Evolutionary conservation across 2,329 filamentous ascomycete genomes (phyloP), one percentile per base, ranked within the genome.

Genomic region (Microsporum ferrugineum): DNA sequence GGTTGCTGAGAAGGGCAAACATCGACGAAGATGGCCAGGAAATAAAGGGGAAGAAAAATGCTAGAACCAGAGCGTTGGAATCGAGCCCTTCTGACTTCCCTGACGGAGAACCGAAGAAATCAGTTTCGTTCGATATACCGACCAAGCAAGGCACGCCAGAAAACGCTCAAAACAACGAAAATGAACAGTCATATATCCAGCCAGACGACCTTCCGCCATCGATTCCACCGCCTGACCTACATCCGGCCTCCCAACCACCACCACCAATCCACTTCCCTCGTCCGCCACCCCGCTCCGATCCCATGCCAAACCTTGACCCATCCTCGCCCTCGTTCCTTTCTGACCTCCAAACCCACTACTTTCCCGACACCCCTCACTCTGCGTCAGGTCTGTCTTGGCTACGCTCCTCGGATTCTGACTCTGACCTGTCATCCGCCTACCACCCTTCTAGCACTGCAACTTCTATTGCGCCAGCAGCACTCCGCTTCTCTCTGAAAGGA

Each of bases 301-400:
- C 80, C 1, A 74, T 75, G 69, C 88, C 88, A 8, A 86, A 90
- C 62, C 86, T 97, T 65, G 89, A 97, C 71, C 91, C 91, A 0
- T 79, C 84, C 41, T 89, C 91, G 62, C 87, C 89, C 0, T 80
- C 89, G 69, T 97, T 97, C 76, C 85, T 97, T 62, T 76, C 83
- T 55, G 87, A 89, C 61, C 84, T 99, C 4, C 91, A 96, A 78
- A 77, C 85, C 27, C 96, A 96, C 73, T 99, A 96, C 81, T 99
- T 96, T 75, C 91, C 94, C 10, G 84, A 85, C 64, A 85, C 96
- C 0, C 85, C 91, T 1, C 84, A 91, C 60, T 89, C 96, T 73
- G 91, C 91, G 0, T 85, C 86, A 62, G 87, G 89, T 59, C 83
- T 96, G 2, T 88, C 89, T 23, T 99, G 92, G 92, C 94, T 97